A percentile compares a stretch with the other conserved stretches of the same genome.
These are phyloP conservation scores for Hymenoscyphus repandus DNA, from an alignment of 2,329 filamentous ascomycete genomes.

Conservation along the genomic window DNA sequence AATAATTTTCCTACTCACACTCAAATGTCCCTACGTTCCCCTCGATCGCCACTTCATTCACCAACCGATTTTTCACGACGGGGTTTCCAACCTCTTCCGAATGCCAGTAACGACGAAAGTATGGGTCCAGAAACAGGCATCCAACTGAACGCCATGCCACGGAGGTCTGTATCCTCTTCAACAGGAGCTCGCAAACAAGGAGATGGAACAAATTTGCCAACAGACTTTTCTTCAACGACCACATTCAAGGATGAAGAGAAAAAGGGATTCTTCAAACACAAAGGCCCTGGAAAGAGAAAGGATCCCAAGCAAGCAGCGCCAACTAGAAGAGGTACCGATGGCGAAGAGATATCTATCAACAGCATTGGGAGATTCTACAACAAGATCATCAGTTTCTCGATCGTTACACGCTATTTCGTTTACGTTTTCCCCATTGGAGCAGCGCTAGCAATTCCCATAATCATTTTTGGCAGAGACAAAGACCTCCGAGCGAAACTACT, in stretches of 20 bases:
- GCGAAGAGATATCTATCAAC: constrained; percentile 53
- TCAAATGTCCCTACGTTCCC: constrained; percentile 26
- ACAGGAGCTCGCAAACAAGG: constrained; percentile 47
- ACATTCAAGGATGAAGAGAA: constrained; percentile 15
- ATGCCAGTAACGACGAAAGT: constrained; percentile 9
- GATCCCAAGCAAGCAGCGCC: constrained; percentile 31
- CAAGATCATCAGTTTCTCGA: constrained; percentile 56
- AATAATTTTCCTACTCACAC: not conserved
- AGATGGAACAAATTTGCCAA: constrained; percentile 28
- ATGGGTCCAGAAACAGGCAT: constrained; percentile 38
- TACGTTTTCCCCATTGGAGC: constrained; percentile 60
- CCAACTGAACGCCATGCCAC: constrained; percentile 51
- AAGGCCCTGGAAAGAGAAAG: constrained; percentile 32
- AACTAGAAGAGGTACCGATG: constrained; percentile 36
- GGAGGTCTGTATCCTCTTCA: constrained; percentile 39
- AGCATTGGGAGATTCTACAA: constrained; percentile 60
- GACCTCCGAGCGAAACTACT: constrained; percentile 22
- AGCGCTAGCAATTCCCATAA: constrained; percentile 55
- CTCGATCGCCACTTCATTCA: constrained; percentile 14
- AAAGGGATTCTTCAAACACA: constrained; percentile 14
- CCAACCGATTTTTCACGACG: constrained; percentile 22
- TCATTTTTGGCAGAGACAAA: constrained; percentile 36
- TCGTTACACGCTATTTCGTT: constrained; percentile 59
- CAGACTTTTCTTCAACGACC: not conserved
- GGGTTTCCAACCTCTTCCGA: constrained; percentile 25